A percentile compares a stretch with the other conserved stretches of the same genome.
phyloP scores from a whole-genome alignment of 176 grass and related monocot genomes.

The Melocanna baccifera region DNA sequence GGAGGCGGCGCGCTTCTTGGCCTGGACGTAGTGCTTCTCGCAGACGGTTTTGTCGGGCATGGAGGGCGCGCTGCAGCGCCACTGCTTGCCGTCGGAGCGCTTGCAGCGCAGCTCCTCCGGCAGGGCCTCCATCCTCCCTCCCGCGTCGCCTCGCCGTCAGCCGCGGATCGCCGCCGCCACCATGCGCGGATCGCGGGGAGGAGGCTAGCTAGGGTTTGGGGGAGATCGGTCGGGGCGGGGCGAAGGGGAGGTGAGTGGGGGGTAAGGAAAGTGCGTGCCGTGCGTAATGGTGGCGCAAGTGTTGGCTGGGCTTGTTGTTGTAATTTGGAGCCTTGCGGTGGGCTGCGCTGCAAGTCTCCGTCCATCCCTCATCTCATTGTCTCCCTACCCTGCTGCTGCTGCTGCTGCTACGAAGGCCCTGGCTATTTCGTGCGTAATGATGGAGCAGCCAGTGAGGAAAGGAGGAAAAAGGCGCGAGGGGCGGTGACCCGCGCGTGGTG shows the following conservation, averaged over 20 bases:
- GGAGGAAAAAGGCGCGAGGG: neutral
- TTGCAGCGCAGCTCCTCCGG: constrained; percentile 93
- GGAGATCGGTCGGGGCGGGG: neutral
- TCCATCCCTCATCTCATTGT: neutral
- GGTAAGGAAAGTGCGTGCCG: constrained; percentile 5
- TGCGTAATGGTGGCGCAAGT: constrained; percentile 29
- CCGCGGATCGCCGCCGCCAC: neutral
- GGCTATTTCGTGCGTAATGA: neutral
- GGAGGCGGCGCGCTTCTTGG: constrained; percentile 90
- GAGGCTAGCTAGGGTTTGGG: constrained; percentile 51
- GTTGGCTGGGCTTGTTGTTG: constrained; percentile 37
- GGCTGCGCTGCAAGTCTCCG: constrained; percentile 46
- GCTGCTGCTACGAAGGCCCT: neutral
- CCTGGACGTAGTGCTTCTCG: constrained; percentile 98
- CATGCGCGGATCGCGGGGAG: constrained; percentile 30
- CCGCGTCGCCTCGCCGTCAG: neutral
- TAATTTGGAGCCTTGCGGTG: constrained; percentile 33
- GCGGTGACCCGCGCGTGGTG: too few species aligned
- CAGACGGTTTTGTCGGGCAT: constrained; percentile 98
- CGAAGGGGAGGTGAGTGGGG: neutral
- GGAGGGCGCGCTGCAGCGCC: constrained; percentile 85
- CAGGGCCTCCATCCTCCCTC: constrained; percentile 49
- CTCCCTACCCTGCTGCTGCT: neutral
- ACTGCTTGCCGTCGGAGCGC: constrained; percentile 99
- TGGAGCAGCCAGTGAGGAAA: too few species aligned